Conservation (phyloP, 2,329 filamentous ascomycete genomes). For the Paramyrothecium roridum region DNA sequence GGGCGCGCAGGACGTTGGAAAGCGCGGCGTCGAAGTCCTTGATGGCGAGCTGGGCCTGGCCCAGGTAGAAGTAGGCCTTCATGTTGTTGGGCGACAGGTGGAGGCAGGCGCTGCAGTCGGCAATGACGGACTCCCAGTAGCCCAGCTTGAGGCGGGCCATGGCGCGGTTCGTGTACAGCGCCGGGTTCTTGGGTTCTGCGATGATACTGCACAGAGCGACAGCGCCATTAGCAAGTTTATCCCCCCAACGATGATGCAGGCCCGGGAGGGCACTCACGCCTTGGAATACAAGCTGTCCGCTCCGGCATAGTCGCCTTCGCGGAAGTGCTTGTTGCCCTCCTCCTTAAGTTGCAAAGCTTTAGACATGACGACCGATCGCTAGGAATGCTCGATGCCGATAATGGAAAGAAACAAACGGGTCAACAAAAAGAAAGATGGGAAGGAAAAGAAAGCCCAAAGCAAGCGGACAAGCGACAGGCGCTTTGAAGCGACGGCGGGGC, state of each 20-base stretch:
- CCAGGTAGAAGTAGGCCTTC: conserved; percentile 82
- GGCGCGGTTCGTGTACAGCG: conserved; percentile 86
- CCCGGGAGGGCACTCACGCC: conserved; percentile 47
- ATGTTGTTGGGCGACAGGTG: conserved; percentile 62
- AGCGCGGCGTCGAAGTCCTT: conserved; percentile 66
- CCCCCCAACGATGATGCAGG: background rate
- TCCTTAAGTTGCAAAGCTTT: conserved; percentile 45
- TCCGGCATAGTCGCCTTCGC: conserved; percentile 57
- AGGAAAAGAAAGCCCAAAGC: background rate
- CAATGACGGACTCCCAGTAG: conserved; percentile 70
- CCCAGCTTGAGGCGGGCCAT: conserved; percentile 75
- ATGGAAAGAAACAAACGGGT: no score
- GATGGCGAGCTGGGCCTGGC: conserved; percentile 77
- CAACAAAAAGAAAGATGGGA: background rate
- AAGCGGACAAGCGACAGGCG: background rate
- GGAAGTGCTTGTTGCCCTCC: conserved; percentile 64
- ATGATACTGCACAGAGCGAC: conserved; percentile 57
- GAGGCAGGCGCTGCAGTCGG: conserved; percentile 75
- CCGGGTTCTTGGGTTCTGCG: conserved; percentile 71
- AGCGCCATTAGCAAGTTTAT: background rate
- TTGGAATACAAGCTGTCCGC: conserved; percentile 72
- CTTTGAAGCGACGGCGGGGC: background rate
- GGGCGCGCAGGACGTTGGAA: conserved; percentile 66
- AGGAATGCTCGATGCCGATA: no score
- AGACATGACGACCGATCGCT: conserved; percentile 18